Evolutionary conservation across 2,329 filamentous ascomycete genomes (phyloP).

Genomic region (Penicillium verrucosum): DNA sequence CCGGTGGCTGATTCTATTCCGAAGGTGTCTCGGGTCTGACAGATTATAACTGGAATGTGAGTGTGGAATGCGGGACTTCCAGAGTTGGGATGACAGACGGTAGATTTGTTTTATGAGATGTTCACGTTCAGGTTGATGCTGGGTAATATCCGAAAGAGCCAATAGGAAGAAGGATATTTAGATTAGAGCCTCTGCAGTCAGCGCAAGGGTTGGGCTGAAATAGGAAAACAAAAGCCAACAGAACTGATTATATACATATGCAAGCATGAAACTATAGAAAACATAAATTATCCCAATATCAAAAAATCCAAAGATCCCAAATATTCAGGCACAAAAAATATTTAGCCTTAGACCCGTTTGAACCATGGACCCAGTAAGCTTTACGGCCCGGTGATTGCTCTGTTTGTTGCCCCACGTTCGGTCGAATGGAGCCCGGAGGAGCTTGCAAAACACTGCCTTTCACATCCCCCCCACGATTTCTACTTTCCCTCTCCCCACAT

Average conservation of each 20-base stretch:
- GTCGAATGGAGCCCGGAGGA: conserved; percentile 16
- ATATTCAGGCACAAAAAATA: not conserved
- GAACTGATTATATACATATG: not conserved
- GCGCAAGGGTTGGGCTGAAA: not conserved
- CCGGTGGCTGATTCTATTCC: conserved; percentile 4
- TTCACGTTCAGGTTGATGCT: not conserved
- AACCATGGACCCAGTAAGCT: not conserved
- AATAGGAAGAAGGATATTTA: not conserved
- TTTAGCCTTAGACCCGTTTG: not conserved
- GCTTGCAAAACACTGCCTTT: not conserved
- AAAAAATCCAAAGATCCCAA: no score
- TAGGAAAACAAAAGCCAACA: not conserved
- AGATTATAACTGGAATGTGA: not conserved
- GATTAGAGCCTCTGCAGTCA: not conserved
- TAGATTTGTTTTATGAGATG: not conserved
- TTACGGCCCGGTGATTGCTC: conserved; percentile 4
- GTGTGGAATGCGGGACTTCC: not conserved
- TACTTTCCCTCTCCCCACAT: conserved; percentile 2
- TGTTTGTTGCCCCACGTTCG: conserved; percentile 14
- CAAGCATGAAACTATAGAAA: not conserved
- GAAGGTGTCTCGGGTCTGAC: not conserved
- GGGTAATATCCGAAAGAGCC: not conserved
- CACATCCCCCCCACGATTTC: conserved; percentile 1
- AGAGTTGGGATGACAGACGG: not conserved
- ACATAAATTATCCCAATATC: not conserved